Evolutionary conservation across 2,329 filamentous ascomycete species (phyloP).

Genomic region (Fusarium sp.): DNA sequence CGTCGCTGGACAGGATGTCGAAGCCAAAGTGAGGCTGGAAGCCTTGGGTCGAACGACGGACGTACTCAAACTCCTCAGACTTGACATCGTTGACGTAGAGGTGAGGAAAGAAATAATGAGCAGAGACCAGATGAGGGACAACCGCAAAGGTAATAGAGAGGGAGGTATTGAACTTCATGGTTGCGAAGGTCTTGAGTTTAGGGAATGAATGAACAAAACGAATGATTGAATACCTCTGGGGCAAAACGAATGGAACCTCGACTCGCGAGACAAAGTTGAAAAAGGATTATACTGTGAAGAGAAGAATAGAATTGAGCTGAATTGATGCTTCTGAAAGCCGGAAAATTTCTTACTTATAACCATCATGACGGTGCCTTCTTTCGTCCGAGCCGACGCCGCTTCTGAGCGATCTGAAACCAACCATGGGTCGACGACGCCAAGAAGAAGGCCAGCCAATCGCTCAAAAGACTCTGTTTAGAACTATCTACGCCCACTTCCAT

Average conservation of each 20-base stretch:
- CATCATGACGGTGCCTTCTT: too few relatives aligned
- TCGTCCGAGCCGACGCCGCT: too few relatives aligned
- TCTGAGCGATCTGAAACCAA: too few relatives aligned
- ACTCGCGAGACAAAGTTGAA: not conserved
- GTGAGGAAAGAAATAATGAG: conserved; percentile 4
- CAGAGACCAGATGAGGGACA: not conserved
- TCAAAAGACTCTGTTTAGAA: too few relatives aligned
- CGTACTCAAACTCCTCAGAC: conserved; percentile 1
- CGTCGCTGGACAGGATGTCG: conserved; percentile 12
- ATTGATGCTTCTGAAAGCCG: too few relatives aligned
- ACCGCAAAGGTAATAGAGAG: not conserved
- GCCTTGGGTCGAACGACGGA: conserved; percentile 3
- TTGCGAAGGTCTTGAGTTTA: not conserved
- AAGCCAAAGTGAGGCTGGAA: conserved; percentile 18
- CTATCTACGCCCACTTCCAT: not conserved
- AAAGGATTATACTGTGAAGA: not conserved
- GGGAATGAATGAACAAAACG: not conserved
- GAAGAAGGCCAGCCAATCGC: too few relatives aligned
- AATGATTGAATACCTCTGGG: not conserved
- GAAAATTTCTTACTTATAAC: not conserved
- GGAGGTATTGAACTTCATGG: conserved; percentile 1
- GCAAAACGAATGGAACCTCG: conserved; percentile 3
- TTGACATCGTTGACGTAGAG: conserved; percentile 2
- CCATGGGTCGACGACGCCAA: too few relatives aligned
- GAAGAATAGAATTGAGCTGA: not conserved